phyloP scores from a whole-genome alignment of 2,329 filamentous ascomycete genomes.

The Coniosporium tulheliwenetii region DNA sequence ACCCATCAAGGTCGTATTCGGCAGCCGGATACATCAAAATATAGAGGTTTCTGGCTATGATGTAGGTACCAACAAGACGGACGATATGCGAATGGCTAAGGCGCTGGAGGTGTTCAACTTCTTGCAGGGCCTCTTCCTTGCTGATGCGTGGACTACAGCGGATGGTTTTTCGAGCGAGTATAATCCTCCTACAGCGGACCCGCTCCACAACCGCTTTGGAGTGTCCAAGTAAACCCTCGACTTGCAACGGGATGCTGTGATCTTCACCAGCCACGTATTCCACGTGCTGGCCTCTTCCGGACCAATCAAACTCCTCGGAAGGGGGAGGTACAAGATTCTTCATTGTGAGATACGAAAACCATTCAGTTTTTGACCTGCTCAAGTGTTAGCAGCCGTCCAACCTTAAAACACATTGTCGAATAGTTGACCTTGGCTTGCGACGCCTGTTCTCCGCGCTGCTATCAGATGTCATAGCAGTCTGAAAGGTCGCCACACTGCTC shows the following conservation, averaged over 20 bases:
- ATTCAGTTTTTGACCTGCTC: too few relatives aligned
- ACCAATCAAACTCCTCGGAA: constrained; percentile 1
- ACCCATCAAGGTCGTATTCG: constrained; percentile 7
- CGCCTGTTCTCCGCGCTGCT: too few relatives aligned
- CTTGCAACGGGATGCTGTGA: background rate
- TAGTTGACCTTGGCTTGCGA: too few relatives aligned
- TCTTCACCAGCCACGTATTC: background rate
- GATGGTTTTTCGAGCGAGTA: constrained; percentile 10
- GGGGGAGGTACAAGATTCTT: too few relatives aligned
- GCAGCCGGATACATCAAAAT: constrained; percentile 11
- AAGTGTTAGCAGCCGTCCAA: too few relatives aligned
- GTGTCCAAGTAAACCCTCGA: constrained; percentile 3
- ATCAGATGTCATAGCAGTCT: too few relatives aligned
- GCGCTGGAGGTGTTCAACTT: constrained; percentile 19
- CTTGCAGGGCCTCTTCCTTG: constrained; percentile 8
- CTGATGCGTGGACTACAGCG: constrained; percentile 5
- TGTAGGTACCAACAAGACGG: constrained; percentile 18
- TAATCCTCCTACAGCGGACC: constrained; percentile 7
- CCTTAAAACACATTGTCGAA: too few relatives aligned
- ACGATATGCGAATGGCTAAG: constrained; percentile 22
- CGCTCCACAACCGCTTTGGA: constrained; percentile 7
- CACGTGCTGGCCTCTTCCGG: constrained; percentile 1
- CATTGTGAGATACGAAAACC: too few relatives aligned
- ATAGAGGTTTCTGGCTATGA: constrained; percentile 3
- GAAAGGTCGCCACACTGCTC: too few relatives aligned